phyloP scores from a whole-genome alignment of 1,284 basidiomycete genomes.

The Cryptococcus sp. region DNA sequence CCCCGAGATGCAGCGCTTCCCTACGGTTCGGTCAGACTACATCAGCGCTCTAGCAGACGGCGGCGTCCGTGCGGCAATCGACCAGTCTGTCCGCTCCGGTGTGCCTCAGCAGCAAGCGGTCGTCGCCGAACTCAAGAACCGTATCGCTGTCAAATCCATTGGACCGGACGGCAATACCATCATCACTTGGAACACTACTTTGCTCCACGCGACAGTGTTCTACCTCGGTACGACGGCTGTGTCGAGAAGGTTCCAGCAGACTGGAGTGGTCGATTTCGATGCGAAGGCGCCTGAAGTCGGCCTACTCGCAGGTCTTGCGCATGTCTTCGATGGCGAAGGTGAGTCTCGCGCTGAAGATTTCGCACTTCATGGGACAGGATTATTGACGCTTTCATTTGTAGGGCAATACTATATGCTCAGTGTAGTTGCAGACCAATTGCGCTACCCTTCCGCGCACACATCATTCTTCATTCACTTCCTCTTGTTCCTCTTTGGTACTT shows the following conservation, averaged over 20 bases:
- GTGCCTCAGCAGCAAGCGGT: slow-evolving; percentile 60
- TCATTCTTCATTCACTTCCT: slow-evolving; percentile 91
- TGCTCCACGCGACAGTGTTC: slow-evolving; percentile 92
- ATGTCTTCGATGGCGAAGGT: slow-evolving; percentile 89
- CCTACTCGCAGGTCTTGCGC: slow-evolving; percentile 76
- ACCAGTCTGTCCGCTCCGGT: slow-evolving; percentile 76
- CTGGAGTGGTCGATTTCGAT: slow-evolving; percentile 75
- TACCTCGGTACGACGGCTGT: slow-evolving; percentile 90
- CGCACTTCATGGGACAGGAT: too few relatives aligned
- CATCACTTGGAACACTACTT: slow-evolving; percentile 80
- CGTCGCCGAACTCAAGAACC: slow-evolving; percentile 77
- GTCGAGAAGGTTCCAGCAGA: slow-evolving; percentile 73
- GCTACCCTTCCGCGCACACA: slow-evolving; percentile 95
- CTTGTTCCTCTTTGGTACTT: slow-evolving; percentile 74
- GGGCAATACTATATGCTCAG: slow-evolving; percentile 91
- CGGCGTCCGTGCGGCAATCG: slow-evolving; percentile 74
- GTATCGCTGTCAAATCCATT: slow-evolving; percentile 62
- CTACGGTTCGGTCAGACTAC: slow-evolving; percentile 88
- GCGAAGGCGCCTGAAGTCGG: slow-evolving; percentile 77
- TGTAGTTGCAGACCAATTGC: slow-evolving; percentile 87
- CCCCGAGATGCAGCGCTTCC: slow-evolving; percentile 85
- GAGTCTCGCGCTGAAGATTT: slow-evolving; percentile 30
- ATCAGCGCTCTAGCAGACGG: slow-evolving; percentile 73
- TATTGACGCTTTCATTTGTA: slow-evolving; percentile 40
- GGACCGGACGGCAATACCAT: slow-evolving; percentile 57